phyloP scores from a whole-genome alignment of 2,329 filamentous ascomycete species.

The Alternaria longipes region DNA sequence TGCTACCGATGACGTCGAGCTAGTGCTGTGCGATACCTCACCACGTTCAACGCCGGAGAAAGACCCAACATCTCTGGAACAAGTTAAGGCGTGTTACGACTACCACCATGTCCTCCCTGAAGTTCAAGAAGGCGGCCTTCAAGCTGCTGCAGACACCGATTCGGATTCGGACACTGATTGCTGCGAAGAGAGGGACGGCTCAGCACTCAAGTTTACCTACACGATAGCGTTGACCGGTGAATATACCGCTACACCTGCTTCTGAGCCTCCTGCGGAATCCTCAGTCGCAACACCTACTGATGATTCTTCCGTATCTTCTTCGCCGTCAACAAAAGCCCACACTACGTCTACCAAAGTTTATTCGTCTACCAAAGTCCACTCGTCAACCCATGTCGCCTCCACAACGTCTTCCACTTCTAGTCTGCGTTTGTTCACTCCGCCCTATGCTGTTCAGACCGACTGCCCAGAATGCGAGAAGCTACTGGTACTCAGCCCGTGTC shows the following conservation, averaged over 20 bases:
- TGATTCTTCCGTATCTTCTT: not conserved
- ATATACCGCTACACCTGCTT: not conserved
- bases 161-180: not conserved
- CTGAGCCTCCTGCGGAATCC: not conserved
- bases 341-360: not conserved
- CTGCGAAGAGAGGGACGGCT: not conserved
- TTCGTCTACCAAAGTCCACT: not conserved
- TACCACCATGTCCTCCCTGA: conserved; percentile 5
- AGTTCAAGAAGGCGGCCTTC: not conserved
- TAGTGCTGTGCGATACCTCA: conserved; percentile 33
- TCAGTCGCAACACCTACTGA: not conserved
- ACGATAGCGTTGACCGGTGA: not conserved
- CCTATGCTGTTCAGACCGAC: not conserved
- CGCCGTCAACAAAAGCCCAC: not conserved
- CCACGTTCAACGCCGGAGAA: conserved; percentile 15
- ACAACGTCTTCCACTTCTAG: not conserved
- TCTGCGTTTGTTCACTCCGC: conserved; percentile 1
- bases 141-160: not conserved
- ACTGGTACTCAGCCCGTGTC: conserved; percentile 6
- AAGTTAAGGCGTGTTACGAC: conserved; percentile 25
- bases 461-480: not conserved
- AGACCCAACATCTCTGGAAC: conserved; percentile 16
- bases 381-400: not conserved
- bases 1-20: conserved; percentile 35
- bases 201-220: not conserved